Percentiles rank a stretch among this genome's conserved stretches.
phyloP scores from a whole-genome alignment of 1,284 basidiomycete genomes.

The Boletus semigastroideus region DNA sequence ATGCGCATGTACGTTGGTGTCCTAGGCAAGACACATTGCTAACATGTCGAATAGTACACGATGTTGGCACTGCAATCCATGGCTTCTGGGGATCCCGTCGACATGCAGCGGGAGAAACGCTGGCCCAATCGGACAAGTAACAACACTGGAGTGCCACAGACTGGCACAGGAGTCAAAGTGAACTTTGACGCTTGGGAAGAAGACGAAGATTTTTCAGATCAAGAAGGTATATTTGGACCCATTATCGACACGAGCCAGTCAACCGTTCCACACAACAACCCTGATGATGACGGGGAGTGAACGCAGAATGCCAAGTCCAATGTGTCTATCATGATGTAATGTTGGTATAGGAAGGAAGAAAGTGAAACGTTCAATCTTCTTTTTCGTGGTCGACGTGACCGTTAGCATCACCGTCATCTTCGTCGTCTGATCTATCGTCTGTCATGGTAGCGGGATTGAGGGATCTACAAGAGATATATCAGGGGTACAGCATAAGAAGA shows the following conservation, averaged over 20 bases:
- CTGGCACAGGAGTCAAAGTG: slow-evolving; percentile 48
- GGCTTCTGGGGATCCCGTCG: slow-evolving; percentile 68
- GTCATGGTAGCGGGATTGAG: slow-evolving; percentile 34
- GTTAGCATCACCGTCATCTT: slow-evolving; percentile 44
- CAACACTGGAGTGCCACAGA: slow-evolving; percentile 19
- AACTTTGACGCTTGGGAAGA: slow-evolving; percentile 59
- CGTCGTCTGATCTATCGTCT: slow-evolving; percentile 65
- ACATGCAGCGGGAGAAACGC: slow-evolving; percentile 68
- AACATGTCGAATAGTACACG: slow-evolving; percentile 53
- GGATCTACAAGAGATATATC: slow-evolving; percentile 8
- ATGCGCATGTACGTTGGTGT: slow-evolving; percentile 62
- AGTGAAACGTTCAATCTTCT: slow-evolving; percentile 30
- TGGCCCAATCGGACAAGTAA: slow-evolving; percentile 62
- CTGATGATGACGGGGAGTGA: slow-evolving; percentile 7
- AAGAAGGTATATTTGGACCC: slow-evolving; percentile 48
- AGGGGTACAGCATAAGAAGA: background rate
- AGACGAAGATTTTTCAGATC: slow-evolving; percentile 58
- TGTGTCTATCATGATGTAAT: slow-evolving; percentile 8
- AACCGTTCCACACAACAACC: slow-evolving; percentile 1
- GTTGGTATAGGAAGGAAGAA: slow-evolving; percentile 7
- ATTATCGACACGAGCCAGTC: slow-evolving; percentile 12
- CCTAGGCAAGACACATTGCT: background rate
- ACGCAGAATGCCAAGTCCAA: background rate
- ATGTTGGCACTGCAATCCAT: slow-evolving; percentile 60
- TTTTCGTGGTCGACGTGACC: slow-evolving; percentile 29